Percentiles rank a stretch among this genome's conserved stretches.
Conservation (phyloP, 139 green algal genomes). For the Penium margaritaceum region DNA sequence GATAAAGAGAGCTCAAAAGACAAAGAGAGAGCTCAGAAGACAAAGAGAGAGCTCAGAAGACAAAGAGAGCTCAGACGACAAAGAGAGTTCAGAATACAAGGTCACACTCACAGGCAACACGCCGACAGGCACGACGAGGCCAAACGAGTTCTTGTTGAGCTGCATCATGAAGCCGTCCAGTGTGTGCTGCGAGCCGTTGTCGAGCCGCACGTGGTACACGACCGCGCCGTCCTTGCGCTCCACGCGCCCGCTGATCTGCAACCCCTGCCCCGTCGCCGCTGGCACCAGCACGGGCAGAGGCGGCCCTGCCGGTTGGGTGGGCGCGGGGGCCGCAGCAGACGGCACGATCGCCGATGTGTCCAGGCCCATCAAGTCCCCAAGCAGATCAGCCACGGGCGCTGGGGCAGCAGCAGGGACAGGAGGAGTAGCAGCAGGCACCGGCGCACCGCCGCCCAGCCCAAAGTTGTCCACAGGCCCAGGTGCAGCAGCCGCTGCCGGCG, state of each 20-base stretch:
- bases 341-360: too few relatives aligned
- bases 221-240: slow-evolving; percentile 47
- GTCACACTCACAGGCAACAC: slow-evolving; percentile 6
- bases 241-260: slow-evolving; percentile 62
- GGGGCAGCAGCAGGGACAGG: not conserved
- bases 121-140: slow-evolving; percentile 56
- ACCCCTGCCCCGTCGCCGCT: slow-evolving; percentile 65
- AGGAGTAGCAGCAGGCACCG: not conserved
- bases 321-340: slow-evolving; percentile 12
- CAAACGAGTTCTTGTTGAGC: slow-evolving; percentile 88
- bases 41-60: too few relatives aligned
- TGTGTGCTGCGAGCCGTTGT: slow-evolving; percentile 54
- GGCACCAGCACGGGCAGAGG: slow-evolving; percentile 62
- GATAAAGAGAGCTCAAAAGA: too few relatives aligned
- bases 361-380: slow-evolving; percentile 71
- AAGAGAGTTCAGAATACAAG: too few relatives aligned
- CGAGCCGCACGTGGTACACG: slow-evolving; percentile 65
- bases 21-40: too few relatives aligned
- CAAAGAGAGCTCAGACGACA: not conserved
- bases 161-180: slow-evolving; percentile 88
- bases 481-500: too few relatives aligned
- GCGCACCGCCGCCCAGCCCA: too few relatives aligned
- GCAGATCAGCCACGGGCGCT: slow-evolving; percentile 44
- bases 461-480: too few relatives aligned
- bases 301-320: too few relatives aligned